Base-by-base conservation (phyloP, 2,329 filamentous ascomycete species). In the Cadophora sp. region DNA sequence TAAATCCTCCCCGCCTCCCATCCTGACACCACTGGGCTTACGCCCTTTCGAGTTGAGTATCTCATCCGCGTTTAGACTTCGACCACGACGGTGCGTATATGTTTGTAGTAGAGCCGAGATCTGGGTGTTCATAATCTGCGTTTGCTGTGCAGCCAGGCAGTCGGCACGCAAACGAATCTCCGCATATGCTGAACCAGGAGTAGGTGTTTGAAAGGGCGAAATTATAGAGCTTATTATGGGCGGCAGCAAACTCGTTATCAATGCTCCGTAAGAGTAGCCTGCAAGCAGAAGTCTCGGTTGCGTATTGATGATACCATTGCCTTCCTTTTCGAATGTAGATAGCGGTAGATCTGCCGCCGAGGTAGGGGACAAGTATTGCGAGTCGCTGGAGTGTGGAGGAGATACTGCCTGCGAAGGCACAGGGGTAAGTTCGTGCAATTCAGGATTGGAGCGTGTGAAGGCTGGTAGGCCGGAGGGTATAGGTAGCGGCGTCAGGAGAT, bases 191-290 rank as follows among this genome's bases (percentile, higher is more conserved):
- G 89, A 89, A 48, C 84, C 87, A n/a, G 80, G 72, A 0, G 88
- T 85, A 0, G 85, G 79, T 1, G 83, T 78, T 27, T 93, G 79
- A 31, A 97, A 87, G 0, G 83, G 79, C 12, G 82, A 78, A 43
- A 90, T 66, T 9, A 78, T 71, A 66, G 73, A 68, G 7, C 75
- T 75, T 0, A 78, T 68, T 0, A 83, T 80, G 0, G 88, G 83
- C 0, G 93, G 92, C 0, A 97, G 84, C 67, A 91, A 88, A 0
- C 87, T 89, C 1, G 93, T 89, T 48, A 98, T 87, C 76, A 97
- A 86, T 4, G 93, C 92, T 53, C 96, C 96, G 78, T 97, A 97
- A 0, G 94, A 97, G 78, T 97, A 97, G 14, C 94, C 94, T 1
- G 87, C 91, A 7, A 96, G 82, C 5, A 97, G 75, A 2, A 89